These are phyloP conservation scores for Lagerstroemia speciosa DNA, from an alignment of 345 rosid genomes.

Conservation along the genomic window DNA sequence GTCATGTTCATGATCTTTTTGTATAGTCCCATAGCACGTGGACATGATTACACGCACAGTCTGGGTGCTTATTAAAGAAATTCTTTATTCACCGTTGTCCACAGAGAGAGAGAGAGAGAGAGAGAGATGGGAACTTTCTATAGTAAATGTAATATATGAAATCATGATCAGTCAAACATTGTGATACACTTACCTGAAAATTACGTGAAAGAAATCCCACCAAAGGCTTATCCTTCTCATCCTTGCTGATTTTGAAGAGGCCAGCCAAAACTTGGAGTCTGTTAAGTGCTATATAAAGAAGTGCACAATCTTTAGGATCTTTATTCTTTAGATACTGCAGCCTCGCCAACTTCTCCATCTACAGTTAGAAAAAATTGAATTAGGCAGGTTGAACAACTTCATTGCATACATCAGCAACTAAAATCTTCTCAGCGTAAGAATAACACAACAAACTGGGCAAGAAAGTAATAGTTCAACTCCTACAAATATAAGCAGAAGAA, in stretches of 20 bases:
- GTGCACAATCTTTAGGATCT: constrained; percentile 87
- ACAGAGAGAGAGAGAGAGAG: no score
- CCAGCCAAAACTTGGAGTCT: constrained; percentile 93
- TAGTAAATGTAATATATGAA: neutral
- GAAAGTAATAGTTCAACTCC: neutral
- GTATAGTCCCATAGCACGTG: no score
- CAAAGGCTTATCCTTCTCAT: constrained; percentile 86
- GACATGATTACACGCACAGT: no score
- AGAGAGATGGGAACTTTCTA: no score
- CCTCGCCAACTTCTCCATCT: constrained; percentile 92
- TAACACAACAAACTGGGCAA: neutral
- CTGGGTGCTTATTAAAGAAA: no score
- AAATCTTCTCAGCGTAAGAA: neutral
- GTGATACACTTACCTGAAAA: constrained; percentile 55
- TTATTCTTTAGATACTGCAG: constrained; percentile 62
- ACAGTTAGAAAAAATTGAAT: constrained; percentile 14
- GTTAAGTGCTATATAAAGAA: constrained; percentile 74
- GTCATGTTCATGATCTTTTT: no score
- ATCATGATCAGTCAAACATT: no score
- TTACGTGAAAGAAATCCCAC: constrained; percentile 87
- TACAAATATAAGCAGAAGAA: neutral
- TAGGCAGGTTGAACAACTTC: neutral
- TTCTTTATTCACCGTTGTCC: no score
- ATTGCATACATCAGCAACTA: neutral
- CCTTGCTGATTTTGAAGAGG: constrained; percentile 78